Base-by-base conservation (phyloP, 1,139 yeast species). In the Protomyces lactucae-debilis region DNA sequence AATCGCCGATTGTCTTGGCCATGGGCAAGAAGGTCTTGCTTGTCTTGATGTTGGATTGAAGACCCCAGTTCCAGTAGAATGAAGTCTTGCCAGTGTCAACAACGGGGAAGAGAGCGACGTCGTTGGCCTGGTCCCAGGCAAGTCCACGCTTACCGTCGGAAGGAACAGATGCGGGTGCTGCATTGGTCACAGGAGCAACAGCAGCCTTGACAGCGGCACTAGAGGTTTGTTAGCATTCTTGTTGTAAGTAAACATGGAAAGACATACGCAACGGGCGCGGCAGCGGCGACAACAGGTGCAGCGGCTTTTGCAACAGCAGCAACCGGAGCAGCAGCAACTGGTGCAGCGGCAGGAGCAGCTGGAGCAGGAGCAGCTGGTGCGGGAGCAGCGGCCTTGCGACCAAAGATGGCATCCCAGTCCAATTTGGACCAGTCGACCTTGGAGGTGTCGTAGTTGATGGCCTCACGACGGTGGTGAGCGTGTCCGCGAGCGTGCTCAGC, bases 81-180 rank as follows among this genome's bases (percentile, higher is more conserved):
- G 61, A 51, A 25, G 40, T 10, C 37, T 39, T 39, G 23, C 54
- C 43, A 43, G 55, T 51, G 60, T 48, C 55, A 35, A 55, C 57
- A 35, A 37, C 18, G 12, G 52, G 55, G 37, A 43, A 51, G 25
- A 61, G 56, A 5, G 65, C 57, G n/a, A 51, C 51, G 4, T 53
- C 59, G 28, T 60, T 55, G 48, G 53, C 59, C 51, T 56, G 56
- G 53, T 61, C 65, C 65, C 65, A 61, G 4, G 65, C 65, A 12
- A 61, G 35, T 23, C 65, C 65, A 16, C 54, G 52, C 39, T 61
- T 61, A 12, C 53, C 43, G 32, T 51, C 52, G 9, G 65, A 48
- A 3, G 52, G 25, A 5, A 25, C 25, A 14, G 51, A n/a, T n/a
- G 52, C 52, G 14, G 43, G 4, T 12, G 32, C 43, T 9, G 28